Conservation (phyloP, 148 eudicot species). For the Camellia granthamiana region DNA sequence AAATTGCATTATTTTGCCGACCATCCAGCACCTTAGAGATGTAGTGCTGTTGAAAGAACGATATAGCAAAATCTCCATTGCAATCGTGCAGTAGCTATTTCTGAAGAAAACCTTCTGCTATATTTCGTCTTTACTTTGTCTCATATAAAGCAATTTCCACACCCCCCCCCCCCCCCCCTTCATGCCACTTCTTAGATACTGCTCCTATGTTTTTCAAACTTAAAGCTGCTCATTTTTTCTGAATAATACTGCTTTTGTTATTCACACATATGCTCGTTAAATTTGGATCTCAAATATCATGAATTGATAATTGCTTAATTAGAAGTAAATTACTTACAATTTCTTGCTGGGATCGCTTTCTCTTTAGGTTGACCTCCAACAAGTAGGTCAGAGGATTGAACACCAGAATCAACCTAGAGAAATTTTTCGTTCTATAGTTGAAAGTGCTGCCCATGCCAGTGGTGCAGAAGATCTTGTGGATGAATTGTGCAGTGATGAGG, state of each 20-base stretch:
- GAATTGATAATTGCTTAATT: neutral
- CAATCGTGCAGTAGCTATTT: no score
- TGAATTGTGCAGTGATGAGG: constrained; percentile 32
- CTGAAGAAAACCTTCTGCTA: no score
- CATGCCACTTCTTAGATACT: no score
- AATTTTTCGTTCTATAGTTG: constrained; percentile 34
- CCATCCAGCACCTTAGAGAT: neutral
- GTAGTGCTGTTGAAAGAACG: no score
- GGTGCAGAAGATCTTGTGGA: constrained; percentile 22
- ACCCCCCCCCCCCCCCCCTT: no score
- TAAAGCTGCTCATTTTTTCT: no score
- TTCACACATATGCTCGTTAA: no score
- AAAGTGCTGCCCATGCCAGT: constrained; percentile 22
- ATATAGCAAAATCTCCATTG: no score
- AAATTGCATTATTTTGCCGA: neutral
- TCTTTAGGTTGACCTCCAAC: constrained; percentile 32
- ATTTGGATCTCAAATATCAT: neutral
- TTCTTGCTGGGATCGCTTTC: constrained; percentile 1
- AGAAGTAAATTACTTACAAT: neutral
- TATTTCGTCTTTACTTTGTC: no score
- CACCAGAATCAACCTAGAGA: constrained; percentile 29
- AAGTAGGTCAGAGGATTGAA: constrained; percentile 37
- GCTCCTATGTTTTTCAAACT: no score
- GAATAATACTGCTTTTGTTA: no score
- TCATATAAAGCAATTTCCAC: no score